Base-by-base conservation (phyloP, 345 rosid genomes). In the Bruguiera parviflora region DNA sequence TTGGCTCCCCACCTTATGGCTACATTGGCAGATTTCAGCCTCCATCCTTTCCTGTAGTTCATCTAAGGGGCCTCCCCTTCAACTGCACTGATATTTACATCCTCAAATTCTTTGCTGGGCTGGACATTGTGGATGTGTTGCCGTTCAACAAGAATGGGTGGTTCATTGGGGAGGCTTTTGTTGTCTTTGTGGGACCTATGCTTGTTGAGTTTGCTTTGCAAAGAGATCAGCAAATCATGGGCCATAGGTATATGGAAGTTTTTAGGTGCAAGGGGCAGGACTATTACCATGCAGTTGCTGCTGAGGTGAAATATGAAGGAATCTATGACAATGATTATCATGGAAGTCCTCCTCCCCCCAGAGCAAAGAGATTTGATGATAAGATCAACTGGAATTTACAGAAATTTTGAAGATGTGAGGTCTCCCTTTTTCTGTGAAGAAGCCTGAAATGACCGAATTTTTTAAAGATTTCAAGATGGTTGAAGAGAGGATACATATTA, bases 41-140 rank as follows among this genome's bases (percentile, higher is more conserved):
- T 1, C 84, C 88, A 61, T 58, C 84, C 47, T 90, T 90, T 81
- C 98, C 97, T 0, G 93, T 90, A 59, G 98, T 89, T 79, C 96
- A 96, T 55, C 90, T 90, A 61, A 83, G 98, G 72, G 98, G 98
- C 9, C 96, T 92, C 63, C 98, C 98, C 22, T 92, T 90, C 86
- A 84, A 89, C 81, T 90, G 98, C 82, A 80, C 96, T 3, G 98
- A 90, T 67, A 75, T 89, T 0, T 96, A 92, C 84, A 86, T 87
- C 76, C 87, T 86, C 88, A 90, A 90, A 77, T 92, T 92, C 86
- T 92, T 92, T 78, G 84, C 96, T 5, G 96, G 97, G 46, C 85
- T 92, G 67, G 92, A 92, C 81, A 90, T 92, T 65, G 97, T 92
- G 35, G 98, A 92, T 9, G 88, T 92, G 24, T 69, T 92, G 80